Percentiles rank a stretch among this genome's conserved stretches.
Conservation (phyloP, 306 rosid species). For the Citrullus colocynthis region DNA sequence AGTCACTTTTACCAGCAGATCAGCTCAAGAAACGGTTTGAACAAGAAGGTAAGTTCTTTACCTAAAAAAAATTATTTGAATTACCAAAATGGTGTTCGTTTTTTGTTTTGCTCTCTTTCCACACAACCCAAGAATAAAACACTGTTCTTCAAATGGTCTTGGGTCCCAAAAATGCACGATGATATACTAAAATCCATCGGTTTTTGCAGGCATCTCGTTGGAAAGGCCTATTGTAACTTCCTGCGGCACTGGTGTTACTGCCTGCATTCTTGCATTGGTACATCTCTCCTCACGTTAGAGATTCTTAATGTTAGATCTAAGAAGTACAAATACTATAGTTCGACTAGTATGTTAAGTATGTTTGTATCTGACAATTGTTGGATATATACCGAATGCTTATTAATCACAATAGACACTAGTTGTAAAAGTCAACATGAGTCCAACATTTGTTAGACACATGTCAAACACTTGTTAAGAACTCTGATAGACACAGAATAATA, state of each 20-base stretch:
- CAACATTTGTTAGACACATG: background rate
- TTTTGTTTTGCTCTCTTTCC: background rate
- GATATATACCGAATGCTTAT: no score
- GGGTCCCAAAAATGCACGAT: background rate
- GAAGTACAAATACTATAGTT: background rate
- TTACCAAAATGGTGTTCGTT: background rate
- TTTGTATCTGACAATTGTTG: background rate
- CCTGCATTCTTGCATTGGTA: constrained; percentile 92
- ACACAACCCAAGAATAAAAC: background rate
- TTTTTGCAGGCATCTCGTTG: constrained; percentile 64
- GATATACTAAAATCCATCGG: background rate
- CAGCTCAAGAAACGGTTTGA: constrained; percentile 62
- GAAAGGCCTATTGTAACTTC: constrained; percentile 60
- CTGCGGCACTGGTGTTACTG: constrained; percentile 92
- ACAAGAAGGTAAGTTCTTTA: constrained; percentile 35
- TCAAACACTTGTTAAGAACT: background rate
- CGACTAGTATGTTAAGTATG: background rate
- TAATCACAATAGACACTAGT: background rate
- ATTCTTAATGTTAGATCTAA: background rate
- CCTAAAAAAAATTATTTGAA: background rate
- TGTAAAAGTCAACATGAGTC: background rate
- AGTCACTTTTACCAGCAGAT: constrained; percentile 47
- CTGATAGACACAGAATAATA: background rate
- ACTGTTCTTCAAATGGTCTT: background rate
- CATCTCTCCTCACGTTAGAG: background rate